Evolutionary conservation across 257 asterid genomes (phyloP).

Genomic region (Thymus mandschuricus): DNA sequence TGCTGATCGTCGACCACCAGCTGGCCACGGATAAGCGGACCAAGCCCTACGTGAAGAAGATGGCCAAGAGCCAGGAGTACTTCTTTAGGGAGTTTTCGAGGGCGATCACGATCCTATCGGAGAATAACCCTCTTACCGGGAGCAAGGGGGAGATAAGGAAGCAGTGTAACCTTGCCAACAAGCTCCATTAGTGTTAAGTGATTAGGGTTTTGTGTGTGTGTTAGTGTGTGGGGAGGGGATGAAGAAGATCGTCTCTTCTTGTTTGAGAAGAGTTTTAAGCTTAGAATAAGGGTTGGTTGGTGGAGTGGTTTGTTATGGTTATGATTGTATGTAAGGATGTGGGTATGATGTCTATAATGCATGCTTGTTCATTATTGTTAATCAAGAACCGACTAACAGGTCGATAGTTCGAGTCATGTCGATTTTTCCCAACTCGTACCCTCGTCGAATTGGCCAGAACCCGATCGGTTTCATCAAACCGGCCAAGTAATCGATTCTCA

Average conservation of each 20-base stretch:
- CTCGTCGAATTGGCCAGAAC: too few species aligned
- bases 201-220: neutral
- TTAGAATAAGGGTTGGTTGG: conserved; percentile 35
- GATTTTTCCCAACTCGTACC: too few species aligned
- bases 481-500: too few species aligned
- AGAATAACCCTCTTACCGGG: conserved; percentile 94
- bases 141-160: conserved; percentile 81
- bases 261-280: neutral
- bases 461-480: too few species aligned
- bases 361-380: conserved; percentile 25
- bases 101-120: conserved; percentile 78
- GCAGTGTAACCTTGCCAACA: conserved; percentile 85
- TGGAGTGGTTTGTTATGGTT: conserved; percentile 3
- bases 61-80: conserved; percentile 86
- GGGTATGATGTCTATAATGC: neutral
- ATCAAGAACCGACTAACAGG: neutral
- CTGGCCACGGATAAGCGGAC: conserved; percentile 78
- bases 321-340: neutral
- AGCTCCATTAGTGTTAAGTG: conserved; percentile 44
- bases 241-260: conserved; percentile 24
- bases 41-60: conserved; percentile 79
- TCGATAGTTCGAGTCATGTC: too few species aligned
- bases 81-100: conserved; percentile 74
- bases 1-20: conserved; percentile 82
- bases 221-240: neutral